Percentiles rank a stretch among this genome's conserved stretches.
phyloP scores from a whole-genome alignment of 768 basidiomycete genomes.

The Gymnopilus dilepis region DNA sequence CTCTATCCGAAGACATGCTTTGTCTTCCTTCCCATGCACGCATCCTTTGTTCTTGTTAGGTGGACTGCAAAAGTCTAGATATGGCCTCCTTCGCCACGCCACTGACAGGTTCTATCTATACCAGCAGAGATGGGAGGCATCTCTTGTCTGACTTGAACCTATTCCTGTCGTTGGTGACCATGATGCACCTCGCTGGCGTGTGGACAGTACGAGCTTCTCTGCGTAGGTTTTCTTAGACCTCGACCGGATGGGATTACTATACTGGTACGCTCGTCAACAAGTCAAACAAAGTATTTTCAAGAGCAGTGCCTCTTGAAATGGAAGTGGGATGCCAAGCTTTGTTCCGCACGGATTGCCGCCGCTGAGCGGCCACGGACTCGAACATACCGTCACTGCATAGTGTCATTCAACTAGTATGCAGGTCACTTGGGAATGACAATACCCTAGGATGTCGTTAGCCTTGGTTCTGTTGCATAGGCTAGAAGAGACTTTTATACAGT shows the following conservation, averaged over 20 bases:
- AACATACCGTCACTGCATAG: background rate
- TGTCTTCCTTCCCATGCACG: slow-evolving; percentile 28
- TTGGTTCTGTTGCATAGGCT: background rate
- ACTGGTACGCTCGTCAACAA: background rate
- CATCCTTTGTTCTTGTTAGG: slow-evolving; percentile 45
- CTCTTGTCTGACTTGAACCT: background rate
- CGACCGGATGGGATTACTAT: background rate
- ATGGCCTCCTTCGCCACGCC: background rate
- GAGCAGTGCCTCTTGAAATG: background rate
- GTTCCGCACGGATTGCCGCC: background rate
- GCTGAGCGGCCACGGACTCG: background rate
- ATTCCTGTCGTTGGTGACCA: background rate
- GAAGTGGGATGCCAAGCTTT: background rate
- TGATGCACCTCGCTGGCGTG: background rate
- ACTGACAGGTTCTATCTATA: slow-evolving; percentile 1
- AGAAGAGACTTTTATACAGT: background rate
- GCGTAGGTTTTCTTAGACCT: background rate
- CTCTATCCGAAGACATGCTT: background rate
- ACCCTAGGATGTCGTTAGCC: background rate
- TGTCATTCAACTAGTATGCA: too few relatives aligned
- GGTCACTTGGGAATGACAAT: background rate
- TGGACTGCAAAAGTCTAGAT: slow-evolving; percentile 41
- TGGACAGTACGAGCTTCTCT: background rate
- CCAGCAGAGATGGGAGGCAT: background rate
- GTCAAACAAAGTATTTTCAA: background rate